Conservation (phyloP, 257 asterid species). For the Knoxia roxburghii region DNA sequence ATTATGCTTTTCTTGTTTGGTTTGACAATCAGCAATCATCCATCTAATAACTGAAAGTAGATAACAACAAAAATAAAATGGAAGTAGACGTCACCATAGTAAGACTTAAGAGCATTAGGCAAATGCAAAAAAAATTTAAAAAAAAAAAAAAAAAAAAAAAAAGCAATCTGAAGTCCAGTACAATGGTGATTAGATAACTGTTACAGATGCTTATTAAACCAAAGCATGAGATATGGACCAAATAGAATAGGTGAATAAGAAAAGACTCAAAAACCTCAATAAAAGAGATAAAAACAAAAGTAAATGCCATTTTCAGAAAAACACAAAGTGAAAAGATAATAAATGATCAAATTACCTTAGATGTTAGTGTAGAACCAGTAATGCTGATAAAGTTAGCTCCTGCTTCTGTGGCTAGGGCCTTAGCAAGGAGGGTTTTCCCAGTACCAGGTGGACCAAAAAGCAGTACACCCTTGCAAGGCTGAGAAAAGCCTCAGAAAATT, state of each 20-base stretch:
- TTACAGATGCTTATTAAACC: background rate
- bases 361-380: slow-evolving; percentile 96
- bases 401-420: slow-evolving; percentile 98
- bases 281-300: background rate
- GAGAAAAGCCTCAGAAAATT: slow-evolving; percentile 17
- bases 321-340: background rate
- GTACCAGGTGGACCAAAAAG: slow-evolving; percentile 99
- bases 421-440: slow-evolving; percentile 96
- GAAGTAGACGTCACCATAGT: background rate
- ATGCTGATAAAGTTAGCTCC: slow-evolving; percentile 96
- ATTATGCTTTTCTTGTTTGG: background rate
- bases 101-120: background rate
- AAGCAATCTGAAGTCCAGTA: background rate
- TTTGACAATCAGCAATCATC: background rate
- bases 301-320: background rate
- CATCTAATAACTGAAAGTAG: background rate
- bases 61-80: background rate
- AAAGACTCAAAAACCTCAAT: background rate
- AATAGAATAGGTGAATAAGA: background rate
- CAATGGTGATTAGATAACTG: background rate
- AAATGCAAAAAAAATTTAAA: too few species aligned
- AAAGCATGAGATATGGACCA: background rate
- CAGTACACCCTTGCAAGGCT: slow-evolving; percentile 99
- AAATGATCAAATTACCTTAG: slow-evolving; percentile 50
- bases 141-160: background rate